Percentiles rank a stretch among this genome's conserved stretches.
Conservation (phyloP, 306 rosid species). For the Quercus ilex region DNA sequence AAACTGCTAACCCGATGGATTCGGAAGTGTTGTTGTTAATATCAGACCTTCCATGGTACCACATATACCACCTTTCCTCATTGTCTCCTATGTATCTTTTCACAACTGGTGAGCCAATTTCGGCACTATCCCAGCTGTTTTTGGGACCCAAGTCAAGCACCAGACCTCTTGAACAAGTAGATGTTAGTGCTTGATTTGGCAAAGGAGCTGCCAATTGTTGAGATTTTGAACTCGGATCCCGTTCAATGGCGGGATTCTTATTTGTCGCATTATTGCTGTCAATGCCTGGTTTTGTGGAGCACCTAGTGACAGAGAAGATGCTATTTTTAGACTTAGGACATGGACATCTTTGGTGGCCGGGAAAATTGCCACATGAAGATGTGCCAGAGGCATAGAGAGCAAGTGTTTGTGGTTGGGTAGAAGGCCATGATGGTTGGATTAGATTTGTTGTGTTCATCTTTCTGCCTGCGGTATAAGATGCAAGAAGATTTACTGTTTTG, state of each 20-base stretch:
- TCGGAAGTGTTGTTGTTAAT: not conserved
- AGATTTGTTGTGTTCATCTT: not conserved
- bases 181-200: constrained; percentile 17
- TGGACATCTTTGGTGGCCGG: not conserved
- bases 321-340: not conserved
- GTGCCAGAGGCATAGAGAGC: not conserved
- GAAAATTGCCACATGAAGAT: not conserved
- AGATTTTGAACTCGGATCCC: constrained; percentile 7
- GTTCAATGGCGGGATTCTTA: constrained; percentile 16
- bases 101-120: constrained; percentile 3
- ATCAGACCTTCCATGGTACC: constrained; percentile 7
- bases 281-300: constrained; percentile 17
- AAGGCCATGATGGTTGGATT: constrained; percentile 1
- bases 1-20: not conserved
- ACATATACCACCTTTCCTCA: constrained; percentile 10
- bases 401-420: not conserved
- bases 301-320: not conserved
- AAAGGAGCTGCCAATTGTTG: not conserved
- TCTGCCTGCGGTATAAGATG: not conserved
- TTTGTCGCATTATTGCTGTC: constrained; percentile 19
- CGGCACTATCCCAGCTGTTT: not conserved
- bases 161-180: constrained; percentile 12
- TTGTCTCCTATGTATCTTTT: constrained; percentile 2
- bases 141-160: constrained; percentile 12
- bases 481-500: not conserved